These are phyloP conservation scores for Lagenidium giganteum DNA, from an alignment of 352 stramenopile genomes.

Conservation along the genomic window DNA sequence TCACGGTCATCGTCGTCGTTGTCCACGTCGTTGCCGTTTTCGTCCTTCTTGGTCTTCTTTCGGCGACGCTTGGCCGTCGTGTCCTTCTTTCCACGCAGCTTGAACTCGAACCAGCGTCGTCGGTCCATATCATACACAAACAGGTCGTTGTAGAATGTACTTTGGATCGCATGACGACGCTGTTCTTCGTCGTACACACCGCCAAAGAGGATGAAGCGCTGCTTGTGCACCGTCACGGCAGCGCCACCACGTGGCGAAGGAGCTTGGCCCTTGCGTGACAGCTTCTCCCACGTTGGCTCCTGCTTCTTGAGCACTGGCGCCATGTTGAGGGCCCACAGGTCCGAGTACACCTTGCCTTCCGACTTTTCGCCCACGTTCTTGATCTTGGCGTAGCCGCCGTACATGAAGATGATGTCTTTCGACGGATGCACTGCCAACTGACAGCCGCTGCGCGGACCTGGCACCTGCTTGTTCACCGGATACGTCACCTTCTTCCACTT, in stretches of 20 bases:
- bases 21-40: constrained; percentile 21
- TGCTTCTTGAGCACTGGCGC: constrained; percentile 86
- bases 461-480: constrained; percentile 52
- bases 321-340: constrained; percentile 94
- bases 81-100: constrained; percentile 82
- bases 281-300: constrained; percentile 92
- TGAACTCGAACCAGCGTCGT: constrained; percentile 93
- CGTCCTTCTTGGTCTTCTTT: constrained; percentile 45
- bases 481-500: constrained; percentile 86
- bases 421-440: constrained; percentile 79
- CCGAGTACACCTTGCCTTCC: constrained; percentile 93
- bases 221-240: constrained; percentile 90
- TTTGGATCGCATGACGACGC: constrained; percentile 73
- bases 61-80: constrained; percentile 48
- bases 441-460: constrained; percentile 72
- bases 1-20: constrained; percentile 34
- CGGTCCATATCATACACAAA: constrained; percentile 97
- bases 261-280: constrained; percentile 85
- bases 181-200: constrained; percentile 93
- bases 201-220: constrained; percentile 95
- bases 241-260: constrained; percentile 76
- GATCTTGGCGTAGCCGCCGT: constrained; percentile 95
- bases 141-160: constrained; percentile 96
- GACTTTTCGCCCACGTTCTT: constrained; percentile 89
- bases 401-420: constrained; percentile 90